Conservation (phyloP, 1,284 basidiomycete genomes). For the Naganishia liquefaciens region DNA sequence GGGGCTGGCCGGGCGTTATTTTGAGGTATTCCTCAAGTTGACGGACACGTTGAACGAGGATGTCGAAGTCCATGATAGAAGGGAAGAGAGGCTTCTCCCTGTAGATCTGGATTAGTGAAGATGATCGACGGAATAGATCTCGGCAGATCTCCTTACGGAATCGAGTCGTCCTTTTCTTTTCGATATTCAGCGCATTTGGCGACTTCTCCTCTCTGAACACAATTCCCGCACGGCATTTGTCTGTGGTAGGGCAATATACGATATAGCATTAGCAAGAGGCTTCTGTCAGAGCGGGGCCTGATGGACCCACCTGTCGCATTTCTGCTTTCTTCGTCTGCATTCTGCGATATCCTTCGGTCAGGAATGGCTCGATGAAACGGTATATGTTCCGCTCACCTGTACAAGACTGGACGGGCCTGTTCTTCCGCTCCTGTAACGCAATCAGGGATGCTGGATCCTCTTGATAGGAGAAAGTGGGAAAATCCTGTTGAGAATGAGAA, state of each 20-base stretch:
- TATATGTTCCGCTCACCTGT: slow-evolving; percentile 3
- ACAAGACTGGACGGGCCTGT: slow-evolving; percentile 22
- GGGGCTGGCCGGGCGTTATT: too few relatives aligned
- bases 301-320: slow-evolving; percentile 14
- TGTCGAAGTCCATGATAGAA: slow-evolving; percentile 16
- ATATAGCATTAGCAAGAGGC: neutral
- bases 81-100: slow-evolving; percentile 3
- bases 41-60: slow-evolving; percentile 4
- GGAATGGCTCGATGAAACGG: neutral
- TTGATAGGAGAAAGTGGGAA: slow-evolving; percentile 10
- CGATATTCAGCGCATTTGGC: slow-evolving; percentile 20
- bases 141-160: neutral
- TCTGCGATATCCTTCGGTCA: neutral
- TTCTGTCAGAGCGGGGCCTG: neutral
- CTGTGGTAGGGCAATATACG: neutral
- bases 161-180: slow-evolving; percentile 22
- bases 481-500: neutral
- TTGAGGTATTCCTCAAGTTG: slow-evolving; percentile 15
- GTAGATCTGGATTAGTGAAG: too few relatives aligned
- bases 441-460: slow-evolving; percentile 9
- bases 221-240: slow-evolving; percentile 20
- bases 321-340: slow-evolving; percentile 26
- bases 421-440: slow-evolving; percentile 15
- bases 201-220: slow-evolving; percentile 9
- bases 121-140: neutral